Evolutionary conservation across 331 rosid genomes (phyloP).

Genomic region (Pyracantha coccinea): DNA sequence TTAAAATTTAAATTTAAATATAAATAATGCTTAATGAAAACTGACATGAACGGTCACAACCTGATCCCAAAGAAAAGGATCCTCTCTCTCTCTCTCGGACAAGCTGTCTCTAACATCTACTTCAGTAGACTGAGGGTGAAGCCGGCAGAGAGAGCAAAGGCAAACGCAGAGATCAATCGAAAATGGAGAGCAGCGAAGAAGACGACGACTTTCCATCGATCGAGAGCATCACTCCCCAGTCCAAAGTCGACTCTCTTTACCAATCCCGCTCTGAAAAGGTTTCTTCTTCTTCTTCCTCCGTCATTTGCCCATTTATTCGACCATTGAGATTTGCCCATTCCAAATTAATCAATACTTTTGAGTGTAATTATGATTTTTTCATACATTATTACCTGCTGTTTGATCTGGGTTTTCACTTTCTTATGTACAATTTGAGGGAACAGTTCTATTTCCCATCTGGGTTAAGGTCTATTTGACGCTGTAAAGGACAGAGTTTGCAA

Average conservation of each 20-base stretch:
- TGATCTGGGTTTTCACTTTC: background rate
- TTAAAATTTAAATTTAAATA: no score
- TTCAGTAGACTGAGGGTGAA: background rate
- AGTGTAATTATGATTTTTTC: background rate
- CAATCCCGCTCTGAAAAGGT: constrained; percentile 97
- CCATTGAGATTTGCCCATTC: background rate
- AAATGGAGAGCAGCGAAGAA: constrained; percentile 98
- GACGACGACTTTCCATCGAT: constrained; percentile 94
- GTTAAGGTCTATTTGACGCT: background rate
- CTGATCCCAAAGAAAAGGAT: no score
- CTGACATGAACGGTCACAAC: no score
- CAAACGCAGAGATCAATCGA: background rate
- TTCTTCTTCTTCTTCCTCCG: background rate
- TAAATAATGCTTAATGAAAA: no score
- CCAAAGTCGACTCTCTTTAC: constrained; percentile 78
- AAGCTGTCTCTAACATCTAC: background rate
- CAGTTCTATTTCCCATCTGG: background rate
- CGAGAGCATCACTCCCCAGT: constrained; percentile 81
- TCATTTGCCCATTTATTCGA: background rate
- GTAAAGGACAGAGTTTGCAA: background rate
- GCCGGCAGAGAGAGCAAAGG: background rate
- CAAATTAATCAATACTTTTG: background rate
- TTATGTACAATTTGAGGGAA: background rate
- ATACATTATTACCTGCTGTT: background rate
- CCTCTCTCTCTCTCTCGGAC: no score